These are phyloP conservation scores for Ustilago trichophora DNA, from an alignment of 1,284 basidiomycete species.

Conservation along the genomic window DNA sequence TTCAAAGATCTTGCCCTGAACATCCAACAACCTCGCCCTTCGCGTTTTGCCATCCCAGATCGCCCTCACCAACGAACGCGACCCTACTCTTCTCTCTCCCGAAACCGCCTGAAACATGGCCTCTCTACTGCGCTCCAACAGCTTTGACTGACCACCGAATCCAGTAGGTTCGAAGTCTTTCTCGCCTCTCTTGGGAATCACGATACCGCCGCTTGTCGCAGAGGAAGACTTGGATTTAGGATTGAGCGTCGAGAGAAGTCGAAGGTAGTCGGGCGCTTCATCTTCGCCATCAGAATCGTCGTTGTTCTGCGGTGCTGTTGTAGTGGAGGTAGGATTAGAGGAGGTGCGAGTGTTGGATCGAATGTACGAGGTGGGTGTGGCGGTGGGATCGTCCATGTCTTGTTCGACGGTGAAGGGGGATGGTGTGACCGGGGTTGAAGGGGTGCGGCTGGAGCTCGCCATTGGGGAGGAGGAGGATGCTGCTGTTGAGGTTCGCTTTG, in stretches of 20 bases:
- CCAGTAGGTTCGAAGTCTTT: constrained; percentile 79
- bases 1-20: constrained; percentile 57
- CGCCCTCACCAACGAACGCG: constrained; percentile 51
- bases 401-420: not conserved
- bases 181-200: constrained; percentile 62
- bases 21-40: constrained; percentile 52
- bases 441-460: not conserved
- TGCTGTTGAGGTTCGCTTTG: constrained; percentile 1
- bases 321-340: not conserved
- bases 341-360: not conserved
- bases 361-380: constrained; percentile 13
- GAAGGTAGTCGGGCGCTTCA: constrained; percentile 46
- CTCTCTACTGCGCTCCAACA: constrained; percentile 80
- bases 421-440: constrained; percentile 5
- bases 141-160: constrained; percentile 75
- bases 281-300: constrained; percentile 41
- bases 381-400: constrained; percentile 34
- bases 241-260: constrained; percentile 32
- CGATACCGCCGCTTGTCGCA: not conserved
- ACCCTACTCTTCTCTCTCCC: constrained; percentile 70
- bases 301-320: not conserved
- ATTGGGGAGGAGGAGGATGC: not conserved
- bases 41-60: constrained; percentile 51
- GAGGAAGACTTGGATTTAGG: constrained; percentile 13
- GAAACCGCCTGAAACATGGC: constrained; percentile 86